phyloP scores from a whole-genome alignment of 2,329 filamentous ascomycete genomes.

The Trichoderma sp. region DNA sequence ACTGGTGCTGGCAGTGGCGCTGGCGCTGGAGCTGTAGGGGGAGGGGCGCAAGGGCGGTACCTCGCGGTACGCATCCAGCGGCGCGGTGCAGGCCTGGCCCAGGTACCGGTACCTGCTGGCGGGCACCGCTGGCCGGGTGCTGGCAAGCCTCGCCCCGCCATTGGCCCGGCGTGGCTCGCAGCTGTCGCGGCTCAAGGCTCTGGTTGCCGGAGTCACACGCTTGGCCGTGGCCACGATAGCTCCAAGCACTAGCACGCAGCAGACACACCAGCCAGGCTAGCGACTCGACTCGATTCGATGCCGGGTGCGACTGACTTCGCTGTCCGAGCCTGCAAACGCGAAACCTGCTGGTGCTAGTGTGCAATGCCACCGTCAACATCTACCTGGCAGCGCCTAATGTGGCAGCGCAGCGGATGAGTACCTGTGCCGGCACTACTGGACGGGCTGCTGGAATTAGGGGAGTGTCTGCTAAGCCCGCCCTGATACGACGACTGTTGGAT shows the following conservation, averaged over 20 bases:
- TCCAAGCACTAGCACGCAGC: slow-evolving; percentile 8
- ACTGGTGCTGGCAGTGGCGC: slow-evolving; percentile 1
- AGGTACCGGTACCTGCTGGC: slow-evolving; percentile 18
- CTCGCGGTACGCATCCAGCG: background rate
- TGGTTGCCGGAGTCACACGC: slow-evolving; percentile 26
- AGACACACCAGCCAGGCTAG: slow-evolving; percentile 12
- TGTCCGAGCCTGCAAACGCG: slow-evolving; percentile 7
- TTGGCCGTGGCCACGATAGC: slow-evolving; percentile 6
- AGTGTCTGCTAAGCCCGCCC: background rate
- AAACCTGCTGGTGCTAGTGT: background rate
- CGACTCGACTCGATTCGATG: background rate
- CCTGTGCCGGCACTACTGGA: background rate
- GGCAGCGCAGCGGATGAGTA: background rate
- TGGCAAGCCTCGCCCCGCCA: slow-evolving; percentile 18
- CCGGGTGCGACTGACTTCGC: background rate
- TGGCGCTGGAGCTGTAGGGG: slow-evolving; percentile 14
- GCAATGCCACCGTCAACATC: background rate
- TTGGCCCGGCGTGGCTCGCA: slow-evolving; percentile 21
- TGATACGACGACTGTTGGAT: background rate
- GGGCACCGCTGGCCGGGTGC: background rate
- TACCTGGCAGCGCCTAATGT: background rate
- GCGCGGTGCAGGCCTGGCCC: background rate
- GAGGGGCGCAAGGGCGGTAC: slow-evolving; percentile 22
- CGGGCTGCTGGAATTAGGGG: background rate
- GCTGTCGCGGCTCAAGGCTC: slow-evolving; percentile 23